Conservation (phyloP, 2,329 filamentous ascomycete species). For the Aspergillus pseudonomiae region DNA sequence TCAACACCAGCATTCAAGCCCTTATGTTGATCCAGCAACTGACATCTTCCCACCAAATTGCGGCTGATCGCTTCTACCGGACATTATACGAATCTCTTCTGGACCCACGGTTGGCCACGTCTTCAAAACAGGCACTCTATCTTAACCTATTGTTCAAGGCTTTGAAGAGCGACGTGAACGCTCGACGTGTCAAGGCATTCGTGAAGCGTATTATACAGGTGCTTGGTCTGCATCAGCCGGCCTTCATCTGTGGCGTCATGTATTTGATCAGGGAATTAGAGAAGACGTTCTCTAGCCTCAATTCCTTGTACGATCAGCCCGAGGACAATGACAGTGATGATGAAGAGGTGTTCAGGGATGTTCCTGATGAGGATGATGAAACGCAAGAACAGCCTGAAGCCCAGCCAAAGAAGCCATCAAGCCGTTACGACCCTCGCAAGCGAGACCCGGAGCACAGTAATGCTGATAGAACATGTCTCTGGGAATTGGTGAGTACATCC, state of each 20-base stretch:
- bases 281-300: constrained; percentile 76
- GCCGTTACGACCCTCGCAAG: constrained; percentile 81
- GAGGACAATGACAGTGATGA: constrained; percentile 74
- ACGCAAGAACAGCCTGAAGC: constrained; percentile 25
- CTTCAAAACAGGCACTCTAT: constrained; percentile 94
- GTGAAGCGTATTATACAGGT: constrained; percentile 90
- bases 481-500: constrained; percentile 73
- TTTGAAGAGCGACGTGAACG: constrained; percentile 85
- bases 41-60: constrained; percentile 75
- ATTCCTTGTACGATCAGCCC: constrained; percentile 75
- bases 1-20: constrained; percentile 97
- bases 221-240: constrained; percentile 82
- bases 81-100: constrained; percentile 93
- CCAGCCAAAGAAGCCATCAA: constrained; percentile 36
- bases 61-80: constrained; percentile 88
- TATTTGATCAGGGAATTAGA: constrained; percentile 85
- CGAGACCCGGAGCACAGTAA: constrained; percentile 89
- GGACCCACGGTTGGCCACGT: constrained; percentile 82
- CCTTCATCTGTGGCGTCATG: constrained; percentile 90
- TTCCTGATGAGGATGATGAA: constrained; percentile 58
- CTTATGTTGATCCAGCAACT: constrained; percentile 94
- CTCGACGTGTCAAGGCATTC: constrained; percentile 92
- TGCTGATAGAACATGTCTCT: constrained; percentile 89
- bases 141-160: constrained; percentile 88
- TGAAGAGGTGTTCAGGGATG: constrained; percentile 71